A percentile compares a stretch with the other conserved stretches of the same genome.
These are phyloP conservation scores for Proliferodiscus dingleyae DNA, from an alignment of 2,329 filamentous ascomycete genomes.

Conservation along the genomic window DNA sequence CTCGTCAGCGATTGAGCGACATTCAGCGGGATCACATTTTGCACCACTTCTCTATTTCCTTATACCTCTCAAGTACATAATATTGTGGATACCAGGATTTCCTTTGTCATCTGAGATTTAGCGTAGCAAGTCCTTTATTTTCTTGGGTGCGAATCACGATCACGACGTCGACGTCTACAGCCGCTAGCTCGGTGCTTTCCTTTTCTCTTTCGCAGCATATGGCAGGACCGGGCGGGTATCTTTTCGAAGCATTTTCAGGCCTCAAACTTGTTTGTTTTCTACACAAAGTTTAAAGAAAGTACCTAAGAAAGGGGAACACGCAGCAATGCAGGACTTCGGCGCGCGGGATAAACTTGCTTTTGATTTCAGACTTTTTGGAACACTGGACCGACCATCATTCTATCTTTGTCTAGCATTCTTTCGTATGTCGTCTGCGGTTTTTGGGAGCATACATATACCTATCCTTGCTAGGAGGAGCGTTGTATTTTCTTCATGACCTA, in stretches of 20 bases:
- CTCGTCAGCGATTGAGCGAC: constrained; percentile 30
- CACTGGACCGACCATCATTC: constrained; percentile 11
- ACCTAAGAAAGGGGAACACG: constrained; percentile 47
- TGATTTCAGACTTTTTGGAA: constrained; percentile 26
- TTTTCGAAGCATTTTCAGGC: constrained; percentile 33
- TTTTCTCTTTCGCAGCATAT: constrained; percentile 24
- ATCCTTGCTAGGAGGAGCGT: constrained; percentile 22
- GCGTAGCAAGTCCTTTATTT: constrained; percentile 44
- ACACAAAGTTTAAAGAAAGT: constrained; percentile 24
- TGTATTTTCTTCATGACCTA: constrained; percentile 16
- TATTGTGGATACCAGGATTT: constrained; percentile 25
- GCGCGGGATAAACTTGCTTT: constrained; percentile 31
- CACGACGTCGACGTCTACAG: constrained; percentile 11
- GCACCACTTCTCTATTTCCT: constrained; percentile 17
- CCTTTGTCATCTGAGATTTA: constrained; percentile 42
- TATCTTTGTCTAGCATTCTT: constrained; percentile 23
- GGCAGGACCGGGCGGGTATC: constrained; percentile 30
- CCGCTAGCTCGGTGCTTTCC: constrained; percentile 31
- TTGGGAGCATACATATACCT: constrained; percentile 14
- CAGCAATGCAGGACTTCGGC: constrained; percentile 58
- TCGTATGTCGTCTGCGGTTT: constrained; percentile 27
- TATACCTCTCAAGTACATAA: constrained; percentile 27
- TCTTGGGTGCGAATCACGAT: constrained; percentile 47
- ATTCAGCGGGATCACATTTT: constrained; percentile 26
- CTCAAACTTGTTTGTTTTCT: constrained; percentile 29